Evolutionary conservation across 2,329 filamentous ascomycete species (phyloP).

Genomic region (Mollisia scopiformis): DNA sequence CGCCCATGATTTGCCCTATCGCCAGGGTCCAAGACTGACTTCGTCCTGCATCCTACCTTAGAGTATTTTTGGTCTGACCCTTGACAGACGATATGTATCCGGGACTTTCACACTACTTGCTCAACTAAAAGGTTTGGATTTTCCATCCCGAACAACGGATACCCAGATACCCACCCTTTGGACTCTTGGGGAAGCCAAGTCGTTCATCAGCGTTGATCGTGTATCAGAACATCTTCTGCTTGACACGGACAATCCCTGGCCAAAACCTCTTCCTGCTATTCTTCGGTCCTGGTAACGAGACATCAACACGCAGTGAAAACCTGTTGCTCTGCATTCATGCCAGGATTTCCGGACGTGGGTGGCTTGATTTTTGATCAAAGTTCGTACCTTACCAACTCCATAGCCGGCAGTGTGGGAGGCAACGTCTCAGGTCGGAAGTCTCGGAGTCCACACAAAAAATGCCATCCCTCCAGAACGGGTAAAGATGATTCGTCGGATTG

Average conservation of each 20-base stretch:
- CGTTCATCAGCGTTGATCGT: constrained; percentile 13
- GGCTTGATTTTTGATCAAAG: background rate
- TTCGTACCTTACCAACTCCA: background rate
- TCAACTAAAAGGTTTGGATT: background rate
- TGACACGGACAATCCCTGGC: background rate
- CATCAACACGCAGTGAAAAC: background rate
- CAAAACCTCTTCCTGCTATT: background rate
- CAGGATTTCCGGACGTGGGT: background rate
- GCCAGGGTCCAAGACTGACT: too few species aligned
- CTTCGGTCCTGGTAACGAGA: background rate
- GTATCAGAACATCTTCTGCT: constrained; percentile 11
- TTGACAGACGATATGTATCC: background rate
- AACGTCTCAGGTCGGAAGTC: background rate
- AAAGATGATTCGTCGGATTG: background rate
- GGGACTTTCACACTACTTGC: background rate
- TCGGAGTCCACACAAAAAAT: background rate
- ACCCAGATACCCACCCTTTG: background rate
- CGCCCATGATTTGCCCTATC: too few species aligned
- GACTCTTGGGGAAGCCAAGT: constrained; percentile 2
- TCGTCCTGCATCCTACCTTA: too few species aligned
- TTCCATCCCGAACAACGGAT: background rate
- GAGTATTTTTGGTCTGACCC: background rate
- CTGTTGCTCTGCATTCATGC: background rate
- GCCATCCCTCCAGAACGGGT: background rate
- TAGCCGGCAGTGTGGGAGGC: background rate